Percentiles rank a stretch among this genome's conserved stretches.
Conservation (phyloP, 2,329 filamentous ascomycete species). For the Xylaria sp. region DNA sequence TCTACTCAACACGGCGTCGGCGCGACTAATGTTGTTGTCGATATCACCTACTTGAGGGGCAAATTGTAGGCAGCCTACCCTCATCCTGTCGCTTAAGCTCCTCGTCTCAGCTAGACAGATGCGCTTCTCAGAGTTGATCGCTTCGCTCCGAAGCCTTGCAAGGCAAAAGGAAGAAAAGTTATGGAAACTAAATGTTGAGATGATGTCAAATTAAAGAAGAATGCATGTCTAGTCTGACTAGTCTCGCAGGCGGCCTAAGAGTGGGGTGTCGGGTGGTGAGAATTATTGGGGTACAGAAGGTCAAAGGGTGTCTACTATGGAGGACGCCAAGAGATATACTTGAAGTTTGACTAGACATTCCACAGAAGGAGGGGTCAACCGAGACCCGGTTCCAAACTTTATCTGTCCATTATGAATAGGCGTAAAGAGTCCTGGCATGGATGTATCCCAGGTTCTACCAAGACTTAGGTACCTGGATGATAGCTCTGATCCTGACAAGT, state of each 20-base stretch:
- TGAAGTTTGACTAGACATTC: background rate
- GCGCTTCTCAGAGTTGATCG: background rate
- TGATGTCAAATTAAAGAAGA: background rate
- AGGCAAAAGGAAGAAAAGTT: background rate
- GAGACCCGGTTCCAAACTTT: background rate
- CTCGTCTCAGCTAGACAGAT: background rate
- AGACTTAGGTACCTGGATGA: background rate
- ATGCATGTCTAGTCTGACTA: background rate
- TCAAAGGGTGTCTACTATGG: constrained; percentile 1
- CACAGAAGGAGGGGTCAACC: background rate
- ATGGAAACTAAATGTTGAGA: background rate
- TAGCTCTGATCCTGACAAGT: background rate
- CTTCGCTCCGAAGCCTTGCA: constrained; percentile 1
- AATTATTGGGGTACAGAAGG: constrained; percentile 1
- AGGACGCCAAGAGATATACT: background rate
- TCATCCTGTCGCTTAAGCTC: constrained; percentile 53
- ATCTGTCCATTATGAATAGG: background rate
- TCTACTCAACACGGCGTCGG: constrained; percentile 70
- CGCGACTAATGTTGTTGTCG: constrained; percentile 75
- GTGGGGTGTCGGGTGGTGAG: background rate
- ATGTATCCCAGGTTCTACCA: background rate
- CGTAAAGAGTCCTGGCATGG: background rate
- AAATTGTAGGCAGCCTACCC: constrained; percentile 77
- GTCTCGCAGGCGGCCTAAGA: background rate
- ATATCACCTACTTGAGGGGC: constrained; percentile 76